Base-by-base conservation (phyloP, 1,284 basidiomycete species). In the Cystodermella granulosa region DNA sequence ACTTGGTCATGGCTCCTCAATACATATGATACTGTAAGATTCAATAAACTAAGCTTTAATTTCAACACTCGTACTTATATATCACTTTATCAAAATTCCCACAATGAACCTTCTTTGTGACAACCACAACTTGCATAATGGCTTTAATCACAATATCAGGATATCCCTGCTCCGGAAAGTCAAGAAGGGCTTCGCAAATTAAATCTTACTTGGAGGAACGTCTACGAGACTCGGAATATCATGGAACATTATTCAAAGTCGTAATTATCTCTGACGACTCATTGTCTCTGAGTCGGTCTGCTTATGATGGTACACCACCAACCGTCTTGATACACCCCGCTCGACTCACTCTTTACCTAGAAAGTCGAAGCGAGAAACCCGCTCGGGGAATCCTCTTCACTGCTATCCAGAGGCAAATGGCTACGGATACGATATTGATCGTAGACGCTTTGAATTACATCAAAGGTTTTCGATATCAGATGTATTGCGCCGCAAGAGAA, bases 381-480 rank as follows among this genome's bases (percentile, higher is more conserved):
- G 92, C 92, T 0, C 77, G 95, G 37, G 91, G 81, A 1, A 78
- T 87, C 3, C 76, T 96, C n/a, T 91, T 96, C 61, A 84, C 92
- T 0, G 83, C 87, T 1, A 77, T 93, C 39, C 90, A 87, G 53
- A 78, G 95, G 15, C 75, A 80, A 22, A 75, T 98, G 53, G 76
- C 76, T 18, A 67, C 70, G 24, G 83, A 87, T 54, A 87, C 81
- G 0, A 81, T 97, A 55, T 77, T 95, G 42, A 88, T 98, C 52
- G 79, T 94, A 47, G 95, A 98, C 57, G 83, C 85, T 5, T 80
- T 90, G 54, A 95, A 97, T 61, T 97, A 98, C 66, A 98, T 98
- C 76, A 98, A 98, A 64, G 87, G 91, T 5, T 97, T 93, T 61
- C 81, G 95, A 31, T 98, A 98, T 66, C 95, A 98, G 68, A 85